A percentile compares a stretch with the other conserved stretches of the same genome.
Conservation (phyloP, 306 rosid genomes). For the Vigna reflexopilosa region DNA sequence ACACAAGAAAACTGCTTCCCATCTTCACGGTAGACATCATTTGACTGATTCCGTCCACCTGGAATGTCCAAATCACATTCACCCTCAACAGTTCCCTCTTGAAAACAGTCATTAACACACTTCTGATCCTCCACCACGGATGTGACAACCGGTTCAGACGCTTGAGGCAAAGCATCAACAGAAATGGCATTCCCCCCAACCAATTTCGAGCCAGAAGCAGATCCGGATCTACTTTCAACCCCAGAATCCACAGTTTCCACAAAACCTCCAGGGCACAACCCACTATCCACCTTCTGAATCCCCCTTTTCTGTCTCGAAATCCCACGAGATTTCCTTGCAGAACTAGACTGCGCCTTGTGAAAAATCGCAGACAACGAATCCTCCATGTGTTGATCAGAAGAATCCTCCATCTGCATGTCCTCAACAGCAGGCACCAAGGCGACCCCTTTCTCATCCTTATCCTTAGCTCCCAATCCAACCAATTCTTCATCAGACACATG, state of each 20-base stretch:
- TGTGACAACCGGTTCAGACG: slow-evolving; percentile 39
- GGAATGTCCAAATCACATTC: slow-evolving; percentile 47
- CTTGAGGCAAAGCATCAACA: slow-evolving; percentile 36
- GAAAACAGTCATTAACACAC: slow-evolving; percentile 36
- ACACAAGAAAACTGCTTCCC: slow-evolving; percentile 43
- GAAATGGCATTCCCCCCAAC: slow-evolving; percentile 26
- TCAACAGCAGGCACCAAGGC: slow-evolving; percentile 41
- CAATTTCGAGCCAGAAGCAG: slow-evolving; percentile 44
- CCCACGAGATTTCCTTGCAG: slow-evolving; percentile 52
- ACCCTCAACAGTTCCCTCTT: slow-evolving; percentile 44
- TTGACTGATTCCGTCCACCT: slow-evolving; percentile 44
- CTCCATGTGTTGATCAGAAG: slow-evolving; percentile 54
- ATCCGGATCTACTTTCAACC: slow-evolving; percentile 45
- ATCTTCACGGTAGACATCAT: slow-evolving; percentile 50
- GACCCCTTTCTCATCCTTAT: slow-evolving; percentile 35
- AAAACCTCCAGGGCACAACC: slow-evolving; percentile 45
- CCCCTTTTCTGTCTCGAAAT: slow-evolving; percentile 53
- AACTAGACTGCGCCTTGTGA: slow-evolving; percentile 62
- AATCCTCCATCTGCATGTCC: slow-evolving; percentile 48
- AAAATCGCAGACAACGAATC: slow-evolving; percentile 65
- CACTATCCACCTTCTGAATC: slow-evolving; percentile 51
- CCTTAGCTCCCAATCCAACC: slow-evolving; percentile 36
- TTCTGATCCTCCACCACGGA: slow-evolving; percentile 48
- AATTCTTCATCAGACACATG: slow-evolving; percentile 42
- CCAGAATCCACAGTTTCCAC: slow-evolving; percentile 41